A percentile compares a stretch with the other conserved stretches of the same genome.
phyloP scores from a whole-genome alignment of 805 yeast species.

The Sugiyamaella marilandica region DNA sequence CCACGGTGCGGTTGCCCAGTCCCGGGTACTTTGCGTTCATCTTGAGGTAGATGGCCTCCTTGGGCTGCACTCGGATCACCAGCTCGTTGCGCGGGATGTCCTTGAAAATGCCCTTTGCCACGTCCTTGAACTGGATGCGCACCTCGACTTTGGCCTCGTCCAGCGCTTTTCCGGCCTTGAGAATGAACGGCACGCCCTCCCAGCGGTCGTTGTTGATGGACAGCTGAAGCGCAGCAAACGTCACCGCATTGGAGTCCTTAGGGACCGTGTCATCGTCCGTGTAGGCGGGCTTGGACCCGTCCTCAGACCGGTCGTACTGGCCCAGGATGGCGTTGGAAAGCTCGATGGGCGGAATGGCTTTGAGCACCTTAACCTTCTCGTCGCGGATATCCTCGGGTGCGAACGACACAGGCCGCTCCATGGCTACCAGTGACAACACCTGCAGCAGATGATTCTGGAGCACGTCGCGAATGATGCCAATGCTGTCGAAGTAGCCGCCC shows the following conservation, averaged over 20 bases:
- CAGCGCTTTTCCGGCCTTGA: constrained; percentile 97
- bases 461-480: constrained; percentile 95
- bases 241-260: constrained; percentile 76
- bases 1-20: constrained; percentile 69
- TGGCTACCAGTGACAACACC: constrained; percentile 82
- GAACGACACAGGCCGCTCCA: constrained; percentile 93
- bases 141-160: constrained; percentile 94
- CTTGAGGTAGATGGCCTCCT: constrained; percentile 90
- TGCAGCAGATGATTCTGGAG: constrained; percentile 97
- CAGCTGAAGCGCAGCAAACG: constrained; percentile 82
- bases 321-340: constrained; percentile 70
- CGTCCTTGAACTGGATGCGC: constrained; percentile 85
- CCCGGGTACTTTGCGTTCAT: constrained; percentile 94
- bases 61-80: constrained; percentile 90
- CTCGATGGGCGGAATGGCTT: constrained; percentile 69
- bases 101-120: constrained; percentile 74
- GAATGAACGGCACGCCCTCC: constrained; percentile 95
- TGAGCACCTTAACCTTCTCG: constrained; percentile 89
- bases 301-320: constrained; percentile 79
- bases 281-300: constrained; percentile 87
- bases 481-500: constrained; percentile 94
- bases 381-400: constrained; percentile 92
- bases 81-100: constrained; percentile 86
- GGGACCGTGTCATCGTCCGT: constrained; percentile 88
- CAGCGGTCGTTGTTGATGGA: constrained; percentile 89